These are phyloP conservation scores for Solanum habrochaites DNA, from an alignment of 257 asterid genomes.

Conservation along the genomic window DNA sequence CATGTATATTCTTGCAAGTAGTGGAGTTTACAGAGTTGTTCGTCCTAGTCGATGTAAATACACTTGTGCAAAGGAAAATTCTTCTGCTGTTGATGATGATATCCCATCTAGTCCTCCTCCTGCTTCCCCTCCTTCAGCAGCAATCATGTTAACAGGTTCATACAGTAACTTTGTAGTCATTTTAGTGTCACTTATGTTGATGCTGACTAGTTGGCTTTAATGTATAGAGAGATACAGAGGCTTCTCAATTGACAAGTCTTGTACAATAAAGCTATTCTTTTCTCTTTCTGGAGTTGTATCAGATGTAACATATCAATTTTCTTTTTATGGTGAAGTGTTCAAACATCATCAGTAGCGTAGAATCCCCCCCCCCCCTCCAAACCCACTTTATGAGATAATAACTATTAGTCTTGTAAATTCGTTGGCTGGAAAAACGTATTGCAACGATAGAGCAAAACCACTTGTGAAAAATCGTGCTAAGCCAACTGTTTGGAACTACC, in stretches of 20 bases:
- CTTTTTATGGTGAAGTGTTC: background rate
- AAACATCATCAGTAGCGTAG: background rate
- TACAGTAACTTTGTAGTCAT: conserved; percentile 7
- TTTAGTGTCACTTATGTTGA: conserved; percentile 9
- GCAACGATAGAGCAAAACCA: background rate
- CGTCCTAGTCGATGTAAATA: conserved; percentile 71
- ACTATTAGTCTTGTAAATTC: background rate
- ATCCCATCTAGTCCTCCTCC: conserved; percentile 24
- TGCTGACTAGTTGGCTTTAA: background rate
- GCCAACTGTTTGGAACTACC: background rate
- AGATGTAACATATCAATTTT: background rate
- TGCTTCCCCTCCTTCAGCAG: conserved; percentile 35
- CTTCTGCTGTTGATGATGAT: conserved; percentile 3
- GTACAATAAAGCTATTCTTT: background rate
- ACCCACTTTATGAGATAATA: background rate
- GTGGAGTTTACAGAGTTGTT: conserved; percentile 71
- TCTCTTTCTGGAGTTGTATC: background rate
- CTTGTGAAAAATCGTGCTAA: background rate
- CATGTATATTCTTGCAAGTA: conserved; percentile 51
- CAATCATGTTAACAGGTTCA: conserved; percentile 8
- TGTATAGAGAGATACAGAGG: background rate
- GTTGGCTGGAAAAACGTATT: too few relatives aligned
- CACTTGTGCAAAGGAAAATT: conserved; percentile 42
- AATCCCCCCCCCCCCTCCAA: too few relatives aligned
- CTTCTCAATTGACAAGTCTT: background rate